Base-by-base conservation (phyloP, 2,329 filamentous ascomycete genomes). In the Aureobasidium lini region DNA sequence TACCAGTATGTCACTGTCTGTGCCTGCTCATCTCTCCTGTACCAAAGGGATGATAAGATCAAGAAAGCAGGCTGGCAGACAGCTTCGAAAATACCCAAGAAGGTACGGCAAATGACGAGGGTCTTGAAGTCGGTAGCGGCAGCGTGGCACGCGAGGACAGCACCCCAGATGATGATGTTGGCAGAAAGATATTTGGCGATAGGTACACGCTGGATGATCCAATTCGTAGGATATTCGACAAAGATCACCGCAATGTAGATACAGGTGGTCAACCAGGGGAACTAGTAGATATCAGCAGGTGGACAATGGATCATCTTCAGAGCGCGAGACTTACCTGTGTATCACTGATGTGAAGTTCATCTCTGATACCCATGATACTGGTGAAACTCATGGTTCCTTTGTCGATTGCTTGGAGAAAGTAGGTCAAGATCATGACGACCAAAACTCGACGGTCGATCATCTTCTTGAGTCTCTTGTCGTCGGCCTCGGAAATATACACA, bases 11-110 rank as follows among this genome's bases (percentile, higher is more conserved):
- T 86, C 3, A 89, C 84, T 5, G 83, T 81, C 0, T 80, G 71
- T 0, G 85, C 81, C 67, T 89, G 87, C 65, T 89, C 86, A 59
- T 61, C 57, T 36, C 85, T 78, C 61, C 81, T 83, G 70, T 89
- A 89, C 86, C 86, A 89, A 76, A 87, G 87, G 36, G 80, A 78
- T 0, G 81, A 86, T 58, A 89, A 76, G 54, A 89, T 74, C 31
- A 89, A 75, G 65, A 89, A 89, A 2, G 80, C 77, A 0, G 87
- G 87, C 68, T 88, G 85, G 67, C 84, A 87, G 39, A 82, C 81
- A 0, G 86, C 83, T 70, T 90, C 87, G 66, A 89, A 89, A 58
- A 88, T 81, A 62, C 87, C 87, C 4, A 90, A 80, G 7, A 90
- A 72, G 0, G 82, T 86, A 18, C 87, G 81, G 5, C 87, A 80